Conservation (phyloP, 2,329 filamentous ascomycete genomes). For the Colletotrichum somersetense region DNA sequence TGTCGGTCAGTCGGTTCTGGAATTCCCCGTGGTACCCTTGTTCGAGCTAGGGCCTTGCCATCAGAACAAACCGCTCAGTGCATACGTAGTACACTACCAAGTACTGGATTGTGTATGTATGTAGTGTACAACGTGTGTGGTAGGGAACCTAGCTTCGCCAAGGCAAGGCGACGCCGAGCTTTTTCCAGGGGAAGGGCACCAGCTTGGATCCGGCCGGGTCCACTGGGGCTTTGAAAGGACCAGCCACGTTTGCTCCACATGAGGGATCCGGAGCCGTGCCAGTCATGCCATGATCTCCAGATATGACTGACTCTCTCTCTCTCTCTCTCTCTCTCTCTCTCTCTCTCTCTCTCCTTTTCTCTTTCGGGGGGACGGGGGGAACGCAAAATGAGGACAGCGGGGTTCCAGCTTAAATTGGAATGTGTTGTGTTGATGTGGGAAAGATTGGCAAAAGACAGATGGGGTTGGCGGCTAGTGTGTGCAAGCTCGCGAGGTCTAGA, state of each 20-base stretch:
- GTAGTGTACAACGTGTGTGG: too few relatives aligned
- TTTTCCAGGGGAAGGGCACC: neutral
- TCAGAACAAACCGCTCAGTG: constrained; percentile 11
- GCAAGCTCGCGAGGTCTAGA: too few relatives aligned
- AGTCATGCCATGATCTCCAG: constrained; percentile 8
- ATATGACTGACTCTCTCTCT: constrained; percentile 8
- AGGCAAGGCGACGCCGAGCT: constrained; percentile 22
- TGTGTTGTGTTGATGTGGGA: neutral
- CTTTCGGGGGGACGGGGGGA: neutral
- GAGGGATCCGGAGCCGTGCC: constrained; percentile 14
- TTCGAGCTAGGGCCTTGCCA: constrained; percentile 4
- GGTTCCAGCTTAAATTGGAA: constrained; percentile 3
- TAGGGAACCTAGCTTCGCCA: neutral
- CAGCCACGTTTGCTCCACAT: constrained; percentile 28
- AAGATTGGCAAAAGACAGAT: constrained; percentile 9
- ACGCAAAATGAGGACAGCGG: constrained; percentile 18
- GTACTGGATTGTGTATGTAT: too few relatives aligned
- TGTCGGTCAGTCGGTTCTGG: constrained; percentile 38
- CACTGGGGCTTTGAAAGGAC: constrained; percentile 21
- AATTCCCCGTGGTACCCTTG: constrained; percentile 40
- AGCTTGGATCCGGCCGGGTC: neutral
- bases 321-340: neutral
- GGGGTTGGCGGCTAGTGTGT: neutral
- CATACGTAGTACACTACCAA: neutral
- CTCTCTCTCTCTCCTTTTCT: neutral